Conservation (phyloP, 768 basidiomycete genomes). For the Megacollybia marginata region DNA sequence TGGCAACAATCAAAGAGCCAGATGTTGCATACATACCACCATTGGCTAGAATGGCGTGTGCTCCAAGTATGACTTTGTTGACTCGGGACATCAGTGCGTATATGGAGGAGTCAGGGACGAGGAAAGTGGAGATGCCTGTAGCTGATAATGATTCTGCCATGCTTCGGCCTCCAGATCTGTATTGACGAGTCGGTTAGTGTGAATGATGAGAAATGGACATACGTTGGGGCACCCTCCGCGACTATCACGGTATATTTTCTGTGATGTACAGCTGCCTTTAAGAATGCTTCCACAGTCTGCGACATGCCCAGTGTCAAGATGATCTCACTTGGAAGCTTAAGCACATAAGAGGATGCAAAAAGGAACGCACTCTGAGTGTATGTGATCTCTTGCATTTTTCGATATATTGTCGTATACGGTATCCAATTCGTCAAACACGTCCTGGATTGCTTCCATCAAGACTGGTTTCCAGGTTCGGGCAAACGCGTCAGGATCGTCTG, state of each 20-base stretch:
- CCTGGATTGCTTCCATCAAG: slow-evolving; percentile 94
- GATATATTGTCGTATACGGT: slow-evolving; percentile 93
- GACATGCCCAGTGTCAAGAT: slow-evolving; percentile 94
- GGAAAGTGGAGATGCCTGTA: slow-evolving; percentile 86
- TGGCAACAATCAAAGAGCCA: slow-evolving; percentile 78
- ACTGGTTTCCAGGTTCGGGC: slow-evolving; percentile 81
- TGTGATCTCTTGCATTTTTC: slow-evolving; percentile 91
- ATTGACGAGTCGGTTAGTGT: slow-evolving; percentile 2
- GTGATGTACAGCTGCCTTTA: slow-evolving; percentile 84
- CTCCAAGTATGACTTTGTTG: slow-evolving; percentile 92
- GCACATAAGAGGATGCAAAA: background rate
- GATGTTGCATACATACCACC: slow-evolving; percentile 91
- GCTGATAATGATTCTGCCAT: slow-evolving; percentile 79
- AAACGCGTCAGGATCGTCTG: slow-evolving; percentile 74
- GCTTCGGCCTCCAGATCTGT: slow-evolving; percentile 75
- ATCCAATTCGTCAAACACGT: slow-evolving; percentile 92
- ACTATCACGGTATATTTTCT: slow-evolving; percentile 95
- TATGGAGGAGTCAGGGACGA: slow-evolving; percentile 94
- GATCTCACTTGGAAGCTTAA: slow-evolving; percentile 61
- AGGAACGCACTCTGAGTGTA: slow-evolving; percentile 87
- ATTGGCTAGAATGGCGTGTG: slow-evolving; percentile 94
- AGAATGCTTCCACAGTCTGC: slow-evolving; percentile 86
- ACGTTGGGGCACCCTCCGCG: slow-evolving; percentile 93
- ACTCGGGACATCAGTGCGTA: slow-evolving; percentile 95
- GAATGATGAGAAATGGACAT: slow-evolving; percentile 21